Evolutionary conservation across 192 early-diverging fungal species (phyloP).

Genomic region (Backusella westeae): DNA sequence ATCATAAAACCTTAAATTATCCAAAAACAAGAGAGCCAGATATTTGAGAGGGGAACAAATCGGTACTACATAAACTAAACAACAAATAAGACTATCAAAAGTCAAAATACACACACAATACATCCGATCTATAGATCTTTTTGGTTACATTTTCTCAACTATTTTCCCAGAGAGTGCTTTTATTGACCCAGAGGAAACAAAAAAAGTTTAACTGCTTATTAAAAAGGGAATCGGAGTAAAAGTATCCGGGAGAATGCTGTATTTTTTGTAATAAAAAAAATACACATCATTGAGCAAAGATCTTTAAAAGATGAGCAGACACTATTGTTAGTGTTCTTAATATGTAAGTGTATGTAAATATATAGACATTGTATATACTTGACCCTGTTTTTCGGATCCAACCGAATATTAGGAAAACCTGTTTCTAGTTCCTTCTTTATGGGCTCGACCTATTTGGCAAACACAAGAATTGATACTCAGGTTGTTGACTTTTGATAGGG

Average conservation of each 20-base stretch:
- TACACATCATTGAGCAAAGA: not conserved
- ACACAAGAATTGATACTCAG: constrained; percentile 1
- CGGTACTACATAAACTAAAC: not conserved
- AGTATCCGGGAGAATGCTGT: not conserved
- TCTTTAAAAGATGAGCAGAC: not conserved
- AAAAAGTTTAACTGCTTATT: not conserved
- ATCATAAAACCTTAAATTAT: not conserved
- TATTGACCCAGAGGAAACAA: not conserved
- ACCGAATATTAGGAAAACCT: not conserved
- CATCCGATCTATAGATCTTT: constrained; percentile 1
- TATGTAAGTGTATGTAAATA: not conserved
- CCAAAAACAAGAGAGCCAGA: not conserved
- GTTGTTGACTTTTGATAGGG: not conserved
- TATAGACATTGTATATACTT: not conserved
- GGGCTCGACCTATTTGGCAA: not conserved
- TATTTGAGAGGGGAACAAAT: not conserved
- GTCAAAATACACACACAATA: not conserved
- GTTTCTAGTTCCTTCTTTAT: not conserved
- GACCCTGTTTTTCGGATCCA: not conserved
- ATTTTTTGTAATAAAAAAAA: not conserved
- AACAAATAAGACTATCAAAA: not conserved
- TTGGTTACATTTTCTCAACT: not conserved
- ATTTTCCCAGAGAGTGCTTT: not conserved
- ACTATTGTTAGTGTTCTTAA: not conserved
- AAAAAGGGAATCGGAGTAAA: not conserved